Percentiles rank a stretch among this genome's conserved stretches.
Evolutionary conservation across 1,284 basidiomycete species (phyloP).

Genomic region (Cystobasidium sp.): DNA sequence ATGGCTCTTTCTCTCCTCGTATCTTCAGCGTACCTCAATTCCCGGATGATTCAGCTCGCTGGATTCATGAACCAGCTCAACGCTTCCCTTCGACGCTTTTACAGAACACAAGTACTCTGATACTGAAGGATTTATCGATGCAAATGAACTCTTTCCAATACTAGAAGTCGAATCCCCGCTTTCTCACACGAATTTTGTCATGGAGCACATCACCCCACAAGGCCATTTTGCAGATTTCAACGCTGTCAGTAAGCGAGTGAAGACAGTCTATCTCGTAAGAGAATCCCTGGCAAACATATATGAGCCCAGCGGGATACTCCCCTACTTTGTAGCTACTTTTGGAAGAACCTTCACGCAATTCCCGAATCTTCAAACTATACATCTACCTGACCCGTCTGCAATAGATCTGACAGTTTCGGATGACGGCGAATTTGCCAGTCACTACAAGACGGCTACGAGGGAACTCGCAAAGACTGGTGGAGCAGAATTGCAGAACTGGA

Average conservation of each 20-base stretch:
- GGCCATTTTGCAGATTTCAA: too few species aligned
- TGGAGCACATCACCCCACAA: background rate
- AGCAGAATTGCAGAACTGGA: background rate
- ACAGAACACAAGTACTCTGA: background rate
- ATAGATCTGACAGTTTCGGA: background rate
- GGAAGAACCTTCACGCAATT: slow-evolving; percentile 1
- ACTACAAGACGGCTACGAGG: background rate
- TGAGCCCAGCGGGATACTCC: background rate
- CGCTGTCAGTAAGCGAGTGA: background rate
- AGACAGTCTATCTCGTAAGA: background rate
- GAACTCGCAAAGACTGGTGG: background rate
- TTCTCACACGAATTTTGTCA: background rate
- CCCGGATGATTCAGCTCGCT: slow-evolving; percentile 3
- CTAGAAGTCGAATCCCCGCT: background rate
- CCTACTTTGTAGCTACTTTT: background rate
- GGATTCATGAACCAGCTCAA: slow-evolving; percentile 14
- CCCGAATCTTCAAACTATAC: slow-evolving; percentile 1
- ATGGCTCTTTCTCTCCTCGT: slow-evolving; percentile 15
- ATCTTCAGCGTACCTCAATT: slow-evolving; percentile 6
- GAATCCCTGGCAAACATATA: background rate
- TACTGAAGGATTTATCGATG: background rate
- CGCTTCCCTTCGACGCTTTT: slow-evolving; percentile 24
- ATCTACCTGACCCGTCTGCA: slow-evolving; percentile 9
- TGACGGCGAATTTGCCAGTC: background rate
- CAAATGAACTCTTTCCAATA: slow-evolving; percentile 14